phyloP scores from a whole-genome alignment of 345 rosid genomes.

The Syzygium jambos region DNA sequence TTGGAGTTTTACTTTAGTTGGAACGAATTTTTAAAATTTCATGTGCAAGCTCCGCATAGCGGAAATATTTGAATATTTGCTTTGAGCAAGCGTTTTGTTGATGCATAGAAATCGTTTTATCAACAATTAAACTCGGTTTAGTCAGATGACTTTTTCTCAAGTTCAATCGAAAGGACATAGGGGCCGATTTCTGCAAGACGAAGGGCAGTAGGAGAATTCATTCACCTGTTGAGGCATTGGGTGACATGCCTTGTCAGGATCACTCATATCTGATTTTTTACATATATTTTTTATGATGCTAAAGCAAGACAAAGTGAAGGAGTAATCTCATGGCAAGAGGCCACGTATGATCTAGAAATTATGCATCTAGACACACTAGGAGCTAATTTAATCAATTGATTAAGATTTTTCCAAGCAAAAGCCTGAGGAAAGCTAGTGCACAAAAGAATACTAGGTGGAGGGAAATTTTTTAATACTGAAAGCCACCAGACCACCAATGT shows the following conservation, averaged over 20 bases:
- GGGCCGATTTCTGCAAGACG: neutral
- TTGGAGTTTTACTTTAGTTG: no score
- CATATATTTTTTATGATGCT: neutral
- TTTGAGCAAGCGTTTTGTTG: no score
- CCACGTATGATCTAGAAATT: neutral
- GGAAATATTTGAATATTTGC: no score
- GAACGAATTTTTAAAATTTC: no score
- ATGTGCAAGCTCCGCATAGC: no score
- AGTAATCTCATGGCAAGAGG: neutral
- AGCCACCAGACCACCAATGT: slow-evolving; percentile 26
- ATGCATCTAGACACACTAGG: neutral
- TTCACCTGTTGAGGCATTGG: neutral
- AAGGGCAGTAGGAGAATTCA: neutral
- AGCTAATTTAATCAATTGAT: neutral
- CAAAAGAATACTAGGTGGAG: neutral
- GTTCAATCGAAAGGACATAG: neutral
- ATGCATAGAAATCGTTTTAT: no score
- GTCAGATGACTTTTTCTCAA: neutral
- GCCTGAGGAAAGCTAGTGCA: neutral
- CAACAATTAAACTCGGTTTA: no score
- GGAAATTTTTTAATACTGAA: slow-evolving; percentile 2
- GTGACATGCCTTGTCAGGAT: neutral
- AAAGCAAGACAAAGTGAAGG: neutral
- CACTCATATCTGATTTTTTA: neutral
- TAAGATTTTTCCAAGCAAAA: neutral